Evolutionary conservation across 176 grass and related monocot genomes (phyloP), one percentile per base, ranked within the genome.

Genomic region (Dactylis glomerata): DNA sequence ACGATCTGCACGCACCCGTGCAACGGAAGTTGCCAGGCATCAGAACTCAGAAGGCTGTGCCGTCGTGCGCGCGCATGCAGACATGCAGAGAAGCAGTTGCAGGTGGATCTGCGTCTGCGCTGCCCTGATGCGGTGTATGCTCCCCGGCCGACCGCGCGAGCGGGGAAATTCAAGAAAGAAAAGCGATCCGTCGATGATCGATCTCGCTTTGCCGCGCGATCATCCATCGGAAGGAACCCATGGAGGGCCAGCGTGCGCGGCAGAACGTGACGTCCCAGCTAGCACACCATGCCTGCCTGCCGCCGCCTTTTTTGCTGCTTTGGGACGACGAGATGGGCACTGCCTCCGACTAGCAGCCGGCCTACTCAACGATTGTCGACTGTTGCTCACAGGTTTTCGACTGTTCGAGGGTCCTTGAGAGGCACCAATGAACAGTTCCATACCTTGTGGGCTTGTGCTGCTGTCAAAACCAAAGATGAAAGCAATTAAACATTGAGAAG

Each of bases 181-280:
- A 85, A 83, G 69, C 59, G 46, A 67, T 5, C 54, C 41, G 41
- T 7, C 41, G 2, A 66, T 19, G 55, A 26, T 57, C 8, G 44
- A 36, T 4, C 0, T 30, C 63, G 62, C 73, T 77, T 66, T 77
- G 62, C 63, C 52, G n/a, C 84, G 52, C 66, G 27, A n/a, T n/a
- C n/a, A n/a, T n/a, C n/a, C n/a, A n/a, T n/a, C n/a, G n/a, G n/a
- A n/a, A n/a, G n/a, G n/a, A n/a, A n/a, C n/a, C n/a, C n/a, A n/a
- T n/a, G n/a, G 37, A 8, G 37, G 37, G 42, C 67, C 87, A 16
- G 74, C 51, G 57, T 36, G 33, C 36, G 66, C 40, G 49, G 73
- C 80, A 86, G 56, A 83, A 67, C 80, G 80, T 87, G 80, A 75
- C 84, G 79, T 79, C 73, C 73, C 65, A 86, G 88, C 73, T 56